Percentiles rank a stretch among this genome's conserved stretches.
phyloP scores from a whole-genome alignment of 306 rosid genomes.

The Vicia villosa region DNA sequence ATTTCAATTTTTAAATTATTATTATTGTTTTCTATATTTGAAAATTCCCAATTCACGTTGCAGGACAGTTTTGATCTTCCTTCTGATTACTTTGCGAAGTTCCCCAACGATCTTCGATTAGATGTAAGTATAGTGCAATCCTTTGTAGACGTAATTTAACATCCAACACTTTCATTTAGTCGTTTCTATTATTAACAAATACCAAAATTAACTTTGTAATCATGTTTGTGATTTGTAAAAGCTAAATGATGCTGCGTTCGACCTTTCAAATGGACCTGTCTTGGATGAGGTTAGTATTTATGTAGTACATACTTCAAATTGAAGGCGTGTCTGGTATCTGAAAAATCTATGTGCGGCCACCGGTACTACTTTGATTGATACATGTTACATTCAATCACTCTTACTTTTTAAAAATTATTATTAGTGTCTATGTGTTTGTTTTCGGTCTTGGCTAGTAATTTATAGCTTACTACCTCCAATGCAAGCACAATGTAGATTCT shows the following conservation, averaged over 20 bases:
- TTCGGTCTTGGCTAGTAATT: background rate
- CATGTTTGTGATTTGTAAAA: slow-evolving; percentile 41
- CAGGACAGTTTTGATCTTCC: slow-evolving; percentile 90
- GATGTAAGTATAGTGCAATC: slow-evolving; percentile 56
- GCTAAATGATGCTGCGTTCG: slow-evolving; percentile 95
- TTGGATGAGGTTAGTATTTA: slow-evolving; percentile 68
- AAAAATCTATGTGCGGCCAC: background rate
- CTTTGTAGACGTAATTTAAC: background rate
- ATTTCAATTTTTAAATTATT: background rate
- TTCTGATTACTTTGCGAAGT: slow-evolving; percentile 68
- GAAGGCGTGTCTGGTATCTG: background rate
- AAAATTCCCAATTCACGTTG: slow-evolving; percentile 14
- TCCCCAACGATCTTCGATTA: slow-evolving; percentile 84
- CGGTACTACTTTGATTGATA: background rate
- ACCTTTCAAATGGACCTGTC: slow-evolving; percentile 82
- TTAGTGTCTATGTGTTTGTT: background rate
- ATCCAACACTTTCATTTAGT: background rate
- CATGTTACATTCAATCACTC: background rate
- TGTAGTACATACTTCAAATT: background rate
- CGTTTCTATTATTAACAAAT: background rate
- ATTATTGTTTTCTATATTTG: background rate
- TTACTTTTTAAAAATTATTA: background rate
- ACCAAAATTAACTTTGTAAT: slow-evolving; percentile 11
- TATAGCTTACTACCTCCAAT: background rate
- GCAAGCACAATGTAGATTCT: slow-evolving; percentile 4